Conservation (phyloP, 2,329 filamentous ascomycete genomes). For the Aplosporella prunicola region DNA sequence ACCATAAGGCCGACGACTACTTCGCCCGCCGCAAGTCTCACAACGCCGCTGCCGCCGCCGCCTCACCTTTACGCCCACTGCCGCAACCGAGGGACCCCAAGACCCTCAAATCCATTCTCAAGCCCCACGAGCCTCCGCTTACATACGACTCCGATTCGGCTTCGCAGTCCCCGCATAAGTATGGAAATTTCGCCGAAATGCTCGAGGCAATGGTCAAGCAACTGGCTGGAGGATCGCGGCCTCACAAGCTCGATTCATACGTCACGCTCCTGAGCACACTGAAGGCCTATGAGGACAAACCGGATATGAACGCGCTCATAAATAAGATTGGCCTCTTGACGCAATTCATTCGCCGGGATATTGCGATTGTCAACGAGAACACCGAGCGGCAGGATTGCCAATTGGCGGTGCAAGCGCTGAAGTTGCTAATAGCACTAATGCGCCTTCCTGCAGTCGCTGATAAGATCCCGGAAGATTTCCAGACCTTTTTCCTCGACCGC, state of each 20-base stretch:
- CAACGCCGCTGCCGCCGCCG: conserved; percentile 11
- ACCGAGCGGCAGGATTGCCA: conserved; percentile 53
- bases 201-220: conserved; percentile 76
- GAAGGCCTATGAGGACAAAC: conserved; percentile 72
- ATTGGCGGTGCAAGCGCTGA: conserved; percentile 67
- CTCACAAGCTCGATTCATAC: conserved; percentile 76
- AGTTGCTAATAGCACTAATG: conserved; percentile 66
- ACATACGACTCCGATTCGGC: conserved; percentile 14
- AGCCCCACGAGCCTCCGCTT: conserved; percentile 45
- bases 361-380: conserved; percentile 45
- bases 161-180: conserved; percentile 36
- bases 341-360: conserved; percentile 76
- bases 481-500: conserved; percentile 69
- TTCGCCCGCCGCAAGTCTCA: conserved; percentile 15
- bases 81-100: conserved; percentile 44
- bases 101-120: conserved; percentile 70
- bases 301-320: conserved; percentile 32
- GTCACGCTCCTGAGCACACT: conserved; percentile 66
- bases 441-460: conserved; percentile 62
- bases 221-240: conserved; percentile 63
- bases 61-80: conserved; percentile 36
- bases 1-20: conserved; percentile 35
- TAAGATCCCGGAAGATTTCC: conserved; percentile 68
- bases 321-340: conserved; percentile 72
- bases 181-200: conserved; percentile 63